These are phyloP conservation scores for Tetrahymena elliotti DNA, from an alignment of 73 alveolate species.

Conservation along the genomic window DNA sequence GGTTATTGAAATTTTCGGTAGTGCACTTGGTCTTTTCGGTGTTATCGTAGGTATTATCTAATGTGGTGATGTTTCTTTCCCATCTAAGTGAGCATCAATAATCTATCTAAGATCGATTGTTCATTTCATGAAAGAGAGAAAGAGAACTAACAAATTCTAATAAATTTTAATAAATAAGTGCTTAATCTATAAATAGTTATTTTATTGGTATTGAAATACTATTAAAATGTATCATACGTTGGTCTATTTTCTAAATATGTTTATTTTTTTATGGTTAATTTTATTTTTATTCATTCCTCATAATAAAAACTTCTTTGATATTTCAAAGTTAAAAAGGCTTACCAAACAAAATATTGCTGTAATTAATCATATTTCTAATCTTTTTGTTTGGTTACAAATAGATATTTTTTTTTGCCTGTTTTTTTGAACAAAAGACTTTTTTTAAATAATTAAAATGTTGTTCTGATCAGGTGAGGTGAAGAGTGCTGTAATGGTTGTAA, in stretches of 20 bases:
- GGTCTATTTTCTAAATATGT: not conserved
- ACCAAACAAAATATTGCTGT: not conserved
- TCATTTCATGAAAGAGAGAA: not conserved
- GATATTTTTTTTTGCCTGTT: too few species aligned
- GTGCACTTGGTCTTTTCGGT: constrained; percentile 91
- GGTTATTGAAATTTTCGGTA: constrained; percentile 96
- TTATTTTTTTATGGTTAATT: not conserved
- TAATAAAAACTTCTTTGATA: not conserved
- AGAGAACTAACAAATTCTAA: not conserved
- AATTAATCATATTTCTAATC: not conserved
- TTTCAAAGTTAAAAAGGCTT: not conserved
- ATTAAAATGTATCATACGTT: not conserved
- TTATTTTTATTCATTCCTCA: not conserved
- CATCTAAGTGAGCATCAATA: not conserved
- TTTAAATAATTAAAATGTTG: not conserved
- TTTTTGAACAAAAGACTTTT: not conserved
- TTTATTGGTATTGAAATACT: not conserved
- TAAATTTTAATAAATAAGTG: not conserved
- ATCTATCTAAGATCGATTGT: not conserved
- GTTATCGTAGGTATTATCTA: constrained; percentile 91
- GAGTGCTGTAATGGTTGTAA: not conserved
- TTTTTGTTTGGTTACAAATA: not conserved
- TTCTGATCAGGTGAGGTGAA: not conserved
- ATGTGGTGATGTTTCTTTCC: constrained; percentile 62
- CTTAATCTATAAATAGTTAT: not conserved